A percentile compares a stretch with the other conserved stretches of the same genome.
Conservation (phyloP, 805 yeast genomes). For the Wickerhamomyces canadensis region DNA sequence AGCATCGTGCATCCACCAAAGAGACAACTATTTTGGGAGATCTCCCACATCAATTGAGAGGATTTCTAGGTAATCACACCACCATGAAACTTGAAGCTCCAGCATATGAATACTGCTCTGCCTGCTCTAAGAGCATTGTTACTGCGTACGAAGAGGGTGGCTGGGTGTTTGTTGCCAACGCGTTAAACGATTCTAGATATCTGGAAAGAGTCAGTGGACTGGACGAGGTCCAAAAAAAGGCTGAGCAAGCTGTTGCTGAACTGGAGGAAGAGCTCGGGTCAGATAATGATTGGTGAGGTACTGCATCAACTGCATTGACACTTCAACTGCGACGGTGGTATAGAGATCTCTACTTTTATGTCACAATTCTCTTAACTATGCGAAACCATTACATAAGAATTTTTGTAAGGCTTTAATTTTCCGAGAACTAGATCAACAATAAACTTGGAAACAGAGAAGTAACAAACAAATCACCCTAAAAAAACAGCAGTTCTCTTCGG, state of each 20-base stretch:
- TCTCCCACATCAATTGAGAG: conserved; percentile 87
- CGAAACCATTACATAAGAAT: no score
- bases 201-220: conserved; percentile 81
- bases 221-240: conserved; percentile 61
- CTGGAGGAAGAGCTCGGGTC: conserved; percentile 21
- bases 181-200: conserved; percentile 60
- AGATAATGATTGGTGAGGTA: conserved; percentile 22
- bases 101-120: conserved; percentile 76
- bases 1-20: conserved; percentile 29
- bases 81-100: conserved; percentile 65
- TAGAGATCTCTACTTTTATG: no score
- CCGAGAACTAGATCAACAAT: not conserved
- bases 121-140: conserved; percentile 65
- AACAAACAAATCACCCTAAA: not conserved
- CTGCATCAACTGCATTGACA: no score
- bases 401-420: not conserved
- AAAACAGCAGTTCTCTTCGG: not conserved
- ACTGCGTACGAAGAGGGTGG: conserved; percentile 45
- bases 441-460: not conserved
- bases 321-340: not conserved
- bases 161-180: conserved; percentile 77
- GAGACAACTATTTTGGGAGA: conserved; percentile 51
- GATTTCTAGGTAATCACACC: conserved; percentile 65
- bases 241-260: conserved; percentile 38
- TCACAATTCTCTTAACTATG: no score